phyloP scores from a whole-genome alignment of 805 yeast genomes.

The Lachancea dasiensis region DNA sequence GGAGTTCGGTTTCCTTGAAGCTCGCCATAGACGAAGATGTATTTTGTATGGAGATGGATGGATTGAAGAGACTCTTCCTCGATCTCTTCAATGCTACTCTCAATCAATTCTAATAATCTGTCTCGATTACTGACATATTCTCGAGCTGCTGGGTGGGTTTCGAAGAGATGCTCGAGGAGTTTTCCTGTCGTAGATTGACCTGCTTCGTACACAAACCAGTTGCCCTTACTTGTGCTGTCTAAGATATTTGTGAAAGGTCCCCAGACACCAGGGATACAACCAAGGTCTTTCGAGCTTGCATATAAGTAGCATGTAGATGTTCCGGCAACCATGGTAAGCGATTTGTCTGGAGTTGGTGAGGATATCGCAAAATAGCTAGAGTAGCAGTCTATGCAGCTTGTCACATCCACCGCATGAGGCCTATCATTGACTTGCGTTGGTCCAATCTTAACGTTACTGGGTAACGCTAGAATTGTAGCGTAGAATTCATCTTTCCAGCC shows the following conservation, averaged over 20 bases:
- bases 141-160: conserved; percentile 35
- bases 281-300: conserved; percentile 17
- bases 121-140: conserved; percentile 10
- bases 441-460: conserved; percentile 26
- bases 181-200: conserved; percentile 59
- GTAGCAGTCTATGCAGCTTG: conserved; percentile 57
- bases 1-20: conserved; percentile 56
- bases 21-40: conserved; percentile 48
- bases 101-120: conserved; percentile 21
- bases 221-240: conserved; percentile 9
- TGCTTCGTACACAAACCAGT: conserved; percentile 40
- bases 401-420: conserved; percentile 26
- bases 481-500: conserved; percentile 43
- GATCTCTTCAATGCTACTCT: conserved; percentile 13
- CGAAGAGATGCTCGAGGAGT: conserved; percentile 43
- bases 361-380: conserved; percentile 46
- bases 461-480: conserved; percentile 13
- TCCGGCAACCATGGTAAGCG: conserved; percentile 51
- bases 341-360: conserved; percentile 17
- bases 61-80: conserved; percentile 14
- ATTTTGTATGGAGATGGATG: conserved; percentile 29
- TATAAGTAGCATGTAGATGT: conserved; percentile 53
- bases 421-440: conserved; percentile 2
- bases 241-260: conserved; percentile 47
- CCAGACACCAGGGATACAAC: conserved; percentile 45